Percentiles rank a stretch among this genome's conserved stretches.
Evolutionary conservation across 805 yeast species (phyloP).

Genomic region (Monosporozyma solicola): DNA sequence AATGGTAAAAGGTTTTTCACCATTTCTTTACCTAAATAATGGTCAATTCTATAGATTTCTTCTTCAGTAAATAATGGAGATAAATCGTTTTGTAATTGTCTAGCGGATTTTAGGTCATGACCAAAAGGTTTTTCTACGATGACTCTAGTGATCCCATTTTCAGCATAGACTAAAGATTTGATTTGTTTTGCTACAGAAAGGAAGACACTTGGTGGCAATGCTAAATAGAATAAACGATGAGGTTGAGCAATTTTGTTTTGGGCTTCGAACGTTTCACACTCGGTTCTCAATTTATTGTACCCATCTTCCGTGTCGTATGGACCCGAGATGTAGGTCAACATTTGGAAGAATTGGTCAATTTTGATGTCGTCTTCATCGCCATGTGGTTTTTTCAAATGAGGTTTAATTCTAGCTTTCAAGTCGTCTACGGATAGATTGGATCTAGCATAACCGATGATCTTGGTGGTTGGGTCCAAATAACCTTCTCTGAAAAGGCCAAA

Average conservation of each 20-base stretch:
- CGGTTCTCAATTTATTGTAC: slow-evolving; percentile 46
- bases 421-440: slow-evolving; percentile 62
- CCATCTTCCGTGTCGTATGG: slow-evolving; percentile 76
- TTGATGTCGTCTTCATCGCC: slow-evolving; percentile 36
- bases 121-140: slow-evolving; percentile 98
- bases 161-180: slow-evolving; percentile 58
- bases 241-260: slow-evolving; percentile 39
- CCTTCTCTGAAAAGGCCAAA: slow-evolving; percentile 75
- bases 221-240: slow-evolving; percentile 83
- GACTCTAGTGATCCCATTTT: slow-evolving; percentile 63
- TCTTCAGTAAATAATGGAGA: slow-evolving; percentile 86
- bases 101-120: slow-evolving; percentile 72
- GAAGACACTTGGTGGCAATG: slow-evolving; percentile 91
- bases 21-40: slow-evolving; percentile 95
- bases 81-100: slow-evolving; percentile 64
- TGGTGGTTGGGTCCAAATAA: slow-evolving; percentile 56
- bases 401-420: slow-evolving; percentile 55
- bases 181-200: slow-evolving; percentile 66
- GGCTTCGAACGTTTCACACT: slow-evolving; percentile 52
- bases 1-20: slow-evolving; percentile 85
- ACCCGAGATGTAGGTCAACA: slow-evolving; percentile 65
- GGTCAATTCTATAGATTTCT: slow-evolving; percentile 92
- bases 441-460: slow-evolving; percentile 88
- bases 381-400: slow-evolving; percentile 43
- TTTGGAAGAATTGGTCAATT: slow-evolving; percentile 53